These are phyloP conservation scores for Penicillium crustosum DNA, from an alignment of 2,329 filamentous ascomycete species.

Conservation along the genomic window DNA sequence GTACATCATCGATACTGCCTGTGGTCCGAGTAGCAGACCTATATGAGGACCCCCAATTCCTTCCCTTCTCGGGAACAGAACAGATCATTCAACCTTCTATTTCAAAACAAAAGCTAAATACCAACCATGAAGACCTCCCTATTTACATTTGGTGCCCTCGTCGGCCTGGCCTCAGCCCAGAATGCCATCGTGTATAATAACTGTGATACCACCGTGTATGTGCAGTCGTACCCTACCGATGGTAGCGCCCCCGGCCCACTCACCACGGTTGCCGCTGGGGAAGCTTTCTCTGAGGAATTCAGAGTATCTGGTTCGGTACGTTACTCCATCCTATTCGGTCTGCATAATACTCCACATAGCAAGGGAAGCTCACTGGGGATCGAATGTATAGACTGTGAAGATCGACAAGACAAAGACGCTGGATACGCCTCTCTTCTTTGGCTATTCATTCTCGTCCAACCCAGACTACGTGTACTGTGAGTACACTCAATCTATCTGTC, in stretches of 20 bases:
- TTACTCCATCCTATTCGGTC: constrained; percentile 6
- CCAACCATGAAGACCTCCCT: constrained; percentile 22
- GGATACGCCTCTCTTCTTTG: constrained; percentile 27
- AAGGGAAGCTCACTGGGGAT: constrained; percentile 16
- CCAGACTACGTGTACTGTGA: constrained; percentile 29
- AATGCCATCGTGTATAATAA: constrained; percentile 26
- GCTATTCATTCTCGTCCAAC: constrained; percentile 27
- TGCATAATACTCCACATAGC: neutral
- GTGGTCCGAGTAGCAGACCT: constrained; percentile 11
- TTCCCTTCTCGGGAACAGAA: constrained; percentile 4
- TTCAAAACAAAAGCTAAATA: constrained; percentile 9
- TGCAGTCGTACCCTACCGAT: constrained; percentile 28
- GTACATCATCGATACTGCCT: constrained; percentile 10
- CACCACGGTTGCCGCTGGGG: constrained; percentile 20
- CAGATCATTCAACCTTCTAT: constrained; percentile 9
- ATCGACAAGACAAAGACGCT: constrained; percentile 32
- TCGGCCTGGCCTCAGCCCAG: constrained; percentile 25
- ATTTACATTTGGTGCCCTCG: constrained; percentile 18
- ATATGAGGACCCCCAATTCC: constrained; percentile 20
- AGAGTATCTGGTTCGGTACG: constrained; percentile 26
- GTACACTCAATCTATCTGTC: constrained; percentile 10
- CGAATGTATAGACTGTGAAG: constrained; percentile 23
- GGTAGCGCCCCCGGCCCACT: constrained; percentile 26
- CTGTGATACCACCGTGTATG: constrained; percentile 22
- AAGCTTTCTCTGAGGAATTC: constrained; percentile 26